Percentiles rank a stretch among this genome's conserved stretches.
Evolutionary conservation across 2,329 filamentous ascomycete genomes (phyloP).

Genomic region (Talaromyces sp.): DNA sequence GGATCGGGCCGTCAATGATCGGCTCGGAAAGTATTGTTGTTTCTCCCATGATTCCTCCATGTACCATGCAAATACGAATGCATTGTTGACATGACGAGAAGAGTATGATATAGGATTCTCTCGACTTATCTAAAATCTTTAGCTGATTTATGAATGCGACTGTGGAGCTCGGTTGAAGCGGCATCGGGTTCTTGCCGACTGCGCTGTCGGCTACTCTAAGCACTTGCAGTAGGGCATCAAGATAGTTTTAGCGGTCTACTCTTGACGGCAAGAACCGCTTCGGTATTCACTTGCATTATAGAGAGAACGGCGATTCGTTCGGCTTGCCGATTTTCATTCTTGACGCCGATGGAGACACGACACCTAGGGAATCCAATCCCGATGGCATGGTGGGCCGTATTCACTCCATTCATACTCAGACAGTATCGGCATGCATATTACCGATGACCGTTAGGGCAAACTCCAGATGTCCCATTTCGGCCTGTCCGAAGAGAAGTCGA

Average conservation of each 20-base stretch:
- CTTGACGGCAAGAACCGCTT: background rate
- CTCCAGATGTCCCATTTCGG: no score
- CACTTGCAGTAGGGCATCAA: background rate
- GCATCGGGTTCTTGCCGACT: background rate
- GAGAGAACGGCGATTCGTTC: background rate
- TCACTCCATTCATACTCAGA: background rate
- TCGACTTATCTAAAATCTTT: background rate
- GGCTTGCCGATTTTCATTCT: background rate
- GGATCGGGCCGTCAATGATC: background rate
- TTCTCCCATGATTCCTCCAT: background rate
- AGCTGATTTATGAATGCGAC: background rate
- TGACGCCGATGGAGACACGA: background rate
- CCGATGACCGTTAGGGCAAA: background rate
- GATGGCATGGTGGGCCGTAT: background rate
- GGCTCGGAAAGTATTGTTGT: background rate
- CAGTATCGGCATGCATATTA: background rate
- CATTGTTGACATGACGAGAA: background rate
- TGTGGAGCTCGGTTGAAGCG: slow-evolving; percentile 1
- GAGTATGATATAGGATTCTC: background rate
- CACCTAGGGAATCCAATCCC: background rate
- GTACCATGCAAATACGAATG: background rate
- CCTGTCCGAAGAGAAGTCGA: background rate
- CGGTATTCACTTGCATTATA: background rate
- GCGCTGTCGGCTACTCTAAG: background rate
- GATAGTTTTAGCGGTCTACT: background rate